phyloP scores from a whole-genome alignment of 495 filamentous ascomycete species.

The Zalerion maritima region DNA sequence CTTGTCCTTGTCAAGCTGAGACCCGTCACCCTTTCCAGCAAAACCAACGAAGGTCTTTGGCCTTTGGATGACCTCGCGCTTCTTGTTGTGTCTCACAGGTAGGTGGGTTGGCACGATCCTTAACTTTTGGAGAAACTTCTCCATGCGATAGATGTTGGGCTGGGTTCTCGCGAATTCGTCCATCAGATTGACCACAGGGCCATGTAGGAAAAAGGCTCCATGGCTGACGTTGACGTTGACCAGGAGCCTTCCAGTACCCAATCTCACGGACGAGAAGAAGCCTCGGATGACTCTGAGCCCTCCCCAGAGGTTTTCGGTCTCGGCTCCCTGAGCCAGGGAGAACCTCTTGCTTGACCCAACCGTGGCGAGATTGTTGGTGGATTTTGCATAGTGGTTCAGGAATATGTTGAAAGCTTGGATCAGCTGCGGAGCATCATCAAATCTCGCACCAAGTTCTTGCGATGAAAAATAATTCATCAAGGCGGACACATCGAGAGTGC shows the following conservation, averaged over 20 bases:
- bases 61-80: constrained; percentile 17
- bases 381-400: constrained; percentile 26
- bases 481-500: constrained; percentile 29
- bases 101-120: constrained; percentile 28
- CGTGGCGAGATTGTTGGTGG: constrained; percentile 12
- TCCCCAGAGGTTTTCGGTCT: constrained; percentile 12
- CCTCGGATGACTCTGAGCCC: constrained; percentile 43
- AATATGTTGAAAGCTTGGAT: constrained; percentile 37
- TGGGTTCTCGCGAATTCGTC: constrained; percentile 1
- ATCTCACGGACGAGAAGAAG: constrained; percentile 52
- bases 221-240: constrained; percentile 44
- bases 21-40: constrained; percentile 25
- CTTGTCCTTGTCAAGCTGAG: constrained; percentile 13
- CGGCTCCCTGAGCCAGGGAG: constrained; percentile 13
- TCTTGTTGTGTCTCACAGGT: constrained; percentile 18
- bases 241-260: constrained; percentile 47
- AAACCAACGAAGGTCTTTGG: constrained; percentile 34
- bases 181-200: constrained; percentile 13
- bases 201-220: constrained; percentile 26
- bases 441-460: constrained; percentile 21
- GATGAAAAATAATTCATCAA: constrained; percentile 39
- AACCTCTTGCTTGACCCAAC: constrained; percentile 31
- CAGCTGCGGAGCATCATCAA: constrained; percentile 17
- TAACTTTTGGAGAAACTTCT: constrained; percentile 31
- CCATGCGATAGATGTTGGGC: constrained; percentile 12